Base-by-base conservation (phyloP, 768 basidiomycete species). In the Leccinum barrowsii region DNA sequence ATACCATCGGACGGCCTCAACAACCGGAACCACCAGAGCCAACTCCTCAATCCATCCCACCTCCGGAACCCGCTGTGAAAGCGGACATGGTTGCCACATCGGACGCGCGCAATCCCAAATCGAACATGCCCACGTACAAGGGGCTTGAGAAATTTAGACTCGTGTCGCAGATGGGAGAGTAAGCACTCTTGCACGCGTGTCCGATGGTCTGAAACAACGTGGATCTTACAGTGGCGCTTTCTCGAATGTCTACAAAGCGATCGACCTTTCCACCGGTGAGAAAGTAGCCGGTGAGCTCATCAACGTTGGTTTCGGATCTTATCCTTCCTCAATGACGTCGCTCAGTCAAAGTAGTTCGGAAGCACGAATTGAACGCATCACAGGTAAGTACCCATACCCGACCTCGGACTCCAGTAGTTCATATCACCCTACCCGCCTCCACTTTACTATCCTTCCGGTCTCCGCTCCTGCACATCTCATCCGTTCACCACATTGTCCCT, bases 221-320 rank as follows among this genome's bases (percentile, higher is more conserved):
- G 44, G 55, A 59, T 40, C 57, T 73, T 59, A 32, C 66, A 92
- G 87, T 67, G 96, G 96, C 59, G 96, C 96, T 46, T 99, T 99
- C 73, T 98, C 95, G n/a, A 93, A 97, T 70, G 96, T 99, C 8
- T 99, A 96, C 81, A 92, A 91, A 71, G 96, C 94, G 13, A 65
- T 89, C 55, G 90, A 98, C 70, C 79, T 84, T 50, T 76, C 79
- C 37, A 87, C 86, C 11, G 86, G 86, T 44, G 81, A 86, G 67
- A 89, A 86, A 72, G 88, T 94, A 47, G 95, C 95, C 63, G 88
- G 94, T 88, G 71, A 64, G 82, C 34, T 48, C 40, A 51, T 37
- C 10, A 12, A 7, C 2, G 15, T 35, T 6, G 8, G 8, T 21
- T 2, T 34, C 40, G 11, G n/a, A 46, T 53, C 13, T 8, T 46